Conservation (phyloP, 1,139 yeast species). For the Suhomyces taliae region DNA sequence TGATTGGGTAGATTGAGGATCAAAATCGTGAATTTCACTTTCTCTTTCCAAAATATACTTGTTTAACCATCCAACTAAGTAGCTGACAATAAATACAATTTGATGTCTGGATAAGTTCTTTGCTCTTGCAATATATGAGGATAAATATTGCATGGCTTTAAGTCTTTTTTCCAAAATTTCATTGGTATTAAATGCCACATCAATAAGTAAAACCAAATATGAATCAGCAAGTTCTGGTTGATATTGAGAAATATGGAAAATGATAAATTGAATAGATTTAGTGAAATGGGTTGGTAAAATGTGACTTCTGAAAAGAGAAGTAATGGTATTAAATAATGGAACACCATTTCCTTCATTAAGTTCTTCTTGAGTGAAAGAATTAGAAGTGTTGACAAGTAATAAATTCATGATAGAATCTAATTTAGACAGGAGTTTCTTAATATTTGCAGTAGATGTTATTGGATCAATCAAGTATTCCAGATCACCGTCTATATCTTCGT, state of each 20-base stretch:
- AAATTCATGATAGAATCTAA: slow-evolving; percentile 65
- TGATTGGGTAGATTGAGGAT: slow-evolving; percentile 12
- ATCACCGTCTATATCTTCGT: slow-evolving; percentile 34
- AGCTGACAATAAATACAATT: slow-evolving; percentile 73
- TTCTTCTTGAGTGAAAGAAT: slow-evolving; percentile 51
- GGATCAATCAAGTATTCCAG: slow-evolving; percentile 41
- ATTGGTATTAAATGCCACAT: slow-evolving; percentile 68
- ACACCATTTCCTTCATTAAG: slow-evolving; percentile 65
- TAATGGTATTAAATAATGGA: slow-evolving; percentile 71
- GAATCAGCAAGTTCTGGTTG: slow-evolving; percentile 84
- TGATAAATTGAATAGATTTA: slow-evolving; percentile 79
- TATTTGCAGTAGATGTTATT: slow-evolving; percentile 51
- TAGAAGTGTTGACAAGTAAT: slow-evolving; percentile 52
- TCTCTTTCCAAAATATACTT: slow-evolving; percentile 82
- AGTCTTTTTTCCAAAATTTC: slow-evolving; percentile 75
- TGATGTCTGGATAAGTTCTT: slow-evolving; percentile 69
- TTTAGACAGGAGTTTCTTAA: slow-evolving; percentile 60
- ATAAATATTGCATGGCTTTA: slow-evolving; percentile 87
- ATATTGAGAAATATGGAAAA: slow-evolving; percentile 80
- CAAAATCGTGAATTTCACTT: slow-evolving; percentile 63
- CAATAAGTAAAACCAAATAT: slow-evolving; percentile 77
- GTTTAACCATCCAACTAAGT: slow-evolving; percentile 79
- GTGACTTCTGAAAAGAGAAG: slow-evolving; percentile 76
- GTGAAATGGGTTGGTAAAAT: slow-evolving; percentile 92
- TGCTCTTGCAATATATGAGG: slow-evolving; percentile 91